A percentile compares a stretch with the other conserved stretches of the same genome.
Conservation (phyloP, 495 filamentous ascomycete genomes). For the Xylaria nigripes region DNA sequence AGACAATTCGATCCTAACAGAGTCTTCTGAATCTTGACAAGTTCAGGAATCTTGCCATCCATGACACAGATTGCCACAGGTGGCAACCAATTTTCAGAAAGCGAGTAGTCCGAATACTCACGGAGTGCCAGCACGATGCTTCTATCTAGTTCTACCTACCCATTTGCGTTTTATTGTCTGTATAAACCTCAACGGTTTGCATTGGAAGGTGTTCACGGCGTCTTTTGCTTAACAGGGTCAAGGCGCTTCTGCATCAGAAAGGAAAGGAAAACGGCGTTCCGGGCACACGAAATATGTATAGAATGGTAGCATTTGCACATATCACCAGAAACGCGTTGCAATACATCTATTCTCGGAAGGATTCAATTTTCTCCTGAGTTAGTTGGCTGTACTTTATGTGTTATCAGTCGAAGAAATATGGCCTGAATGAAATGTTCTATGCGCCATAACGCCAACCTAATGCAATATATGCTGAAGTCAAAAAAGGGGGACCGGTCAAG, state of each 20-base stretch:
- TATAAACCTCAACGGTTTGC: slow-evolving; percentile 21
- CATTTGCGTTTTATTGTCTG: slow-evolving; percentile 8
- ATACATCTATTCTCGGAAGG: neutral
- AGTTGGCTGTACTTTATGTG: too few species aligned
- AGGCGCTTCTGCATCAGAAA: slow-evolving; percentile 16
- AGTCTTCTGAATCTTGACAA: too few species aligned
- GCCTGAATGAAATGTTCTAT: neutral
- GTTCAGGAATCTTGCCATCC: too few species aligned
- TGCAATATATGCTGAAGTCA: neutral
- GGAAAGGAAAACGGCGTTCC: slow-evolving; percentile 13
- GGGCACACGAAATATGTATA: slow-evolving; percentile 8
- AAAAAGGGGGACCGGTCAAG: neutral
- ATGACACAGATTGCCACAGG: too few species aligned
- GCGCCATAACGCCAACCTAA: slow-evolving; percentile 8
- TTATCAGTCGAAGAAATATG: neutral
- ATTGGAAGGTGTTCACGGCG: slow-evolving; percentile 19
- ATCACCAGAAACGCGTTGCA: slow-evolving; percentile 6
- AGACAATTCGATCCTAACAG: too few species aligned
- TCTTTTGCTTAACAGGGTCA: slow-evolving; percentile 14
- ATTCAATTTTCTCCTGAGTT: neutral
- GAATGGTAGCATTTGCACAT: slow-evolving; percentile 21
- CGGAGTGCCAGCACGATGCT: neutral
- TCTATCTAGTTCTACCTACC: neutral
- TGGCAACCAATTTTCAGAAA: too few species aligned
- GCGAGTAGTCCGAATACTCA: too few species aligned